Conservation (phyloP, 2,329 filamentous ascomycete genomes). For the Penicillium sp. region DNA sequence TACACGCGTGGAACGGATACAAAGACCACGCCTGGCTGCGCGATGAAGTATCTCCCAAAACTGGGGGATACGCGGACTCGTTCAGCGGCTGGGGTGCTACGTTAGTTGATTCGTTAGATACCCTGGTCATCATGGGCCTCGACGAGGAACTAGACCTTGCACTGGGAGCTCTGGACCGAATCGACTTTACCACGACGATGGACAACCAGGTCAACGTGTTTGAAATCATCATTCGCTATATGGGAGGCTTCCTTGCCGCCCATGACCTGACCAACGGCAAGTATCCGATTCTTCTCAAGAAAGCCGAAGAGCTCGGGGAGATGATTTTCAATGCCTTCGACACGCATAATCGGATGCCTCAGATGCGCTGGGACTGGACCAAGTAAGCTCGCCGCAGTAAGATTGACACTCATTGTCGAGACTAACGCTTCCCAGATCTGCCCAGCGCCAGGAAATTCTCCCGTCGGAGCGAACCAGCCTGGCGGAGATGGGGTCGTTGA, state of each 20-base stretch:
- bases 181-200: constrained; percentile 76
- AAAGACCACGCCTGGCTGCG: constrained; percentile 75
- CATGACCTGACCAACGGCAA: constrained; percentile 77
- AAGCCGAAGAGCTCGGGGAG: constrained; percentile 77
- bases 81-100: constrained; percentile 93
- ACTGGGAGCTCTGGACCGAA: constrained; percentile 63
- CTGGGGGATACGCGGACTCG: constrained; percentile 66
- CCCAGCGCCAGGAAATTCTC: constrained; percentile 33
- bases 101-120: constrained; percentile 76
- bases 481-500: constrained; percentile 72
- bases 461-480: constrained; percentile 63
- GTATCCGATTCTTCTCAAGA: constrained; percentile 68
- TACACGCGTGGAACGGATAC: constrained; percentile 80
- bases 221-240: constrained; percentile 86
- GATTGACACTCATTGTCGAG: background rate
- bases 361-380: constrained; percentile 62
- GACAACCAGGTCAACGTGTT: constrained; percentile 76
- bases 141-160: constrained; percentile 76
- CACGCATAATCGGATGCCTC: constrained; percentile 89
- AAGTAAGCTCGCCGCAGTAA: constrained; percentile 44
- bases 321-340: constrained; percentile 81
- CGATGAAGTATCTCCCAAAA: constrained; percentile 78
- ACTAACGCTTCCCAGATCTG: constrained; percentile 17
- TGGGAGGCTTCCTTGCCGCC: constrained; percentile 79
- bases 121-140: constrained; percentile 80